These are phyloP conservation scores for Arabis hirsuta DNA, from an alignment of 345 rosid species.

Conservation along the genomic window DNA sequence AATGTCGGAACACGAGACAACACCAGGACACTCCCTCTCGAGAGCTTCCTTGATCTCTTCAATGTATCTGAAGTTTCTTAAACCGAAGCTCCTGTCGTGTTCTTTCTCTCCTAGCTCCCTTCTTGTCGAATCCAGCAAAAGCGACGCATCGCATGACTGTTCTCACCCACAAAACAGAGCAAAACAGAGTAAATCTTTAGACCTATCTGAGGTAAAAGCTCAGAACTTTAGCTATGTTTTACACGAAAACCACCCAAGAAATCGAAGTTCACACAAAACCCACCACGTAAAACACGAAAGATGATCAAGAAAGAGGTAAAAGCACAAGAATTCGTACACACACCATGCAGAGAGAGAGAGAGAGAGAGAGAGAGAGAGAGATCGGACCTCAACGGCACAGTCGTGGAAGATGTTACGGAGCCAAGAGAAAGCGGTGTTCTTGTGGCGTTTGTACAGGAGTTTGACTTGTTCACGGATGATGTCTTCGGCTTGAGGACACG, in stretches of 20 bases:
- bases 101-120: slow-evolving; percentile 94
- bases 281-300: background rate
- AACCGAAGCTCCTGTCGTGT: slow-evolving; percentile 91
- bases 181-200: slow-evolving; percentile 15
- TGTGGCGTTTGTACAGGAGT: slow-evolving; percentile 97
- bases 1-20: slow-evolving; percentile 88
- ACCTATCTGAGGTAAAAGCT: background rate
- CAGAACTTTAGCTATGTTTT: slow-evolving; percentile 1
- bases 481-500: slow-evolving; percentile 97
- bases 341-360: background rate
- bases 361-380: slow-evolving; percentile 12
- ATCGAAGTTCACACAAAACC: background rate
- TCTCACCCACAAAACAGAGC: background rate
- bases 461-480: slow-evolving; percentile 84
- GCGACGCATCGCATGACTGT: slow-evolving; percentile 96
- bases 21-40: slow-evolving; percentile 94
- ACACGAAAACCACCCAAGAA: background rate
- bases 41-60: slow-evolving; percentile 91
- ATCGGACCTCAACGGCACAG: slow-evolving; percentile 82
- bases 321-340: too few species aligned
- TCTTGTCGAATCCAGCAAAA: slow-evolving; percentile 94
- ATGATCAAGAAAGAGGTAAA: background rate
- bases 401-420: slow-evolving; percentile 98
- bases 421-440: slow-evolving; percentile 99
- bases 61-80: slow-evolving; percentile 95